Base-by-base conservation (phyloP, 345 rosid species). In the Fremontodendron californicum region DNA sequence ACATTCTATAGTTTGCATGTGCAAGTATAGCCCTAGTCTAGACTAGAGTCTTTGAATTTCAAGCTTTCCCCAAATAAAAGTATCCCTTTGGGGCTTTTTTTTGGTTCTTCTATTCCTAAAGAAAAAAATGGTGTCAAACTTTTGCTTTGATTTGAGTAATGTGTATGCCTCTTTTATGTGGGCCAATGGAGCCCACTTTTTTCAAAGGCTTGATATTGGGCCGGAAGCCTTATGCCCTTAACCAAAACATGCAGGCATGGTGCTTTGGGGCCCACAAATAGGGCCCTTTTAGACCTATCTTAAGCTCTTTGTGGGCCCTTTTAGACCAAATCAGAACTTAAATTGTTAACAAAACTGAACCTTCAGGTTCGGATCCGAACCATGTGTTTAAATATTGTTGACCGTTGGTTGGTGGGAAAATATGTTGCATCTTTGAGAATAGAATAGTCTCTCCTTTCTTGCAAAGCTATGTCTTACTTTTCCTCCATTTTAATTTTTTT, bases 341-440 rank as follows among this genome's bases (percentile, higher is more conserved):
- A 62, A 9, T 64, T 37, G 46, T 9, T n/a, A 57, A 23, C 33
- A 27, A 4, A 9, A 58, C 63, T 21, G 18, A 74, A 78, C 78
- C 87, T 78, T 58, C 58, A 42, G 90, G 86, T 79, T 82, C 80
- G 91, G 86, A 80, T 80, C 90, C 88, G 85, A 87, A 70, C 86
- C 93, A 65, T 12, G 11, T 33, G 80, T 86, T 90, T 87, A 77
- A 87, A 85, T 81, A 48, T 66, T 69, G 46, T 55, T 37, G 71
- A 75, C 81, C 39, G 77, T 69, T 69, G 40, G 73, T 80, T 81
- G 88, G 88, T 82, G 90, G 86, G 88, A 82, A 81, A 75, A 19
- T 9, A 25, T 4, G 6, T 2, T 57, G 62, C 62, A 57, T 25
- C 12, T 23, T 23, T 3, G 3, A n/a, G 74, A 58, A 42, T 46